A percentile compares a stretch with the other conserved stretches of the same genome.
Conservation (phyloP, 2,329 filamentous ascomycete species). For the Botrytis hyacinthi region DNA sequence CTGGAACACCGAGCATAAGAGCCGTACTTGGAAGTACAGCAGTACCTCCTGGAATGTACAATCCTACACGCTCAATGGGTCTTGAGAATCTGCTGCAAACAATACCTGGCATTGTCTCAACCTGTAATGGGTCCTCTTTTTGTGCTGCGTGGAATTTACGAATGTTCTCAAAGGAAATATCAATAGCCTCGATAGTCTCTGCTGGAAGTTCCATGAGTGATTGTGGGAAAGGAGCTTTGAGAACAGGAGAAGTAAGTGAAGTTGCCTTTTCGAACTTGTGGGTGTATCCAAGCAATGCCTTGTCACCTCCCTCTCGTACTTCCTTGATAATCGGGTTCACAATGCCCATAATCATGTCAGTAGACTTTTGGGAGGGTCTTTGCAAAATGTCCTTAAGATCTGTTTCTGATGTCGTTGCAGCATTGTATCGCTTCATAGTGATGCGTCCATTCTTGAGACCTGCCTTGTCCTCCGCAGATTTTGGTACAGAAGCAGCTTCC, state of each 20-base stretch:
- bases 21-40: conserved; percentile 96
- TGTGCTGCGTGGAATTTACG: conserved; percentile 91
- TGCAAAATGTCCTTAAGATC: conserved; percentile 74
- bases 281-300: conserved; percentile 85
- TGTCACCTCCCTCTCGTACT: conserved; percentile 79
- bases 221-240: conserved; percentile 83
- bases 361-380: conserved; percentile 89
- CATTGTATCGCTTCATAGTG: conserved; percentile 76
- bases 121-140: conserved; percentile 73
- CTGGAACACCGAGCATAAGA: conserved; percentile 95
- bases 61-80: conserved; percentile 91
- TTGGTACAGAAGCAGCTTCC: conserved; percentile 49
- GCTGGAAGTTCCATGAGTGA: conserved; percentile 79
- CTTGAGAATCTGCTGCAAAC: conserved; percentile 89
- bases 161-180: conserved; percentile 92
- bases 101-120: conserved; percentile 98
- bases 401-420: conserved; percentile 59
- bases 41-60: conserved; percentile 94
- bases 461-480: conserved; percentile 50
- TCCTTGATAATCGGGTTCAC: conserved; percentile 89
- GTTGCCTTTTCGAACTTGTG: conserved; percentile 98
- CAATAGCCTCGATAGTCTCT: conserved; percentile 89
- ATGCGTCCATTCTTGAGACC: conserved; percentile 60
- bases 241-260: conserved; percentile 81
- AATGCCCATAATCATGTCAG: conserved; percentile 89